Conservation (phyloP, 2,329 filamentous ascomycete genomes). For the Alternaria longipes region DNA sequence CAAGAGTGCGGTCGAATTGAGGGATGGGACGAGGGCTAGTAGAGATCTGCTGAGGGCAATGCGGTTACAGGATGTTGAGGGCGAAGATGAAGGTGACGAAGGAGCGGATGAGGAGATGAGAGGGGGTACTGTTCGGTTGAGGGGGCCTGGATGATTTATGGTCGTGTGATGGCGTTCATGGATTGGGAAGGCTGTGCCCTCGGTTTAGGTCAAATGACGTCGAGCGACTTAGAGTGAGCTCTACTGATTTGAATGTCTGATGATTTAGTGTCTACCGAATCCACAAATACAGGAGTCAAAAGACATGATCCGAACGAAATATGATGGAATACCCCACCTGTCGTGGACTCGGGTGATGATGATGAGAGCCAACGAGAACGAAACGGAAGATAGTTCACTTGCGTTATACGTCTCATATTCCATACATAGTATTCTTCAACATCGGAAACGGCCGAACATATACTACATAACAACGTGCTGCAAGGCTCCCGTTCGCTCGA, state of each 20-base stretch:
- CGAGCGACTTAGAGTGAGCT: background rate
- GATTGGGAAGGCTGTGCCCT: background rate
- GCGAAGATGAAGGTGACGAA: slow-evolving; percentile 12
- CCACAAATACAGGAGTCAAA: background rate
- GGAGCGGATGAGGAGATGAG: slow-evolving; percentile 11
- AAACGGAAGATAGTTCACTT: too few species aligned
- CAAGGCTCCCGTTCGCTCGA: background rate
- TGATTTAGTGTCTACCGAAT: background rate
- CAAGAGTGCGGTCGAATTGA: slow-evolving; percentile 42
- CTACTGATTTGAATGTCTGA: background rate
- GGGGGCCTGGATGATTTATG: background rate
- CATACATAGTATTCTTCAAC: background rate
- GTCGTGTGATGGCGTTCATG: background rate
- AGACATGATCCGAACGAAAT: background rate
- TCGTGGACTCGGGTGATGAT: background rate
- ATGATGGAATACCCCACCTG: background rate
- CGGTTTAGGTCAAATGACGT: background rate
- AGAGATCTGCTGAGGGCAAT: slow-evolving; percentile 45
- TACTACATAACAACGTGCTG: background rate
- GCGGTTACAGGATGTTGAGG: slow-evolving; percentile 39
- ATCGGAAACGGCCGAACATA: background rate
- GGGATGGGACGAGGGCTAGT: slow-evolving; percentile 41
- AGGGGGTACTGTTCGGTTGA: slow-evolving; percentile 19
- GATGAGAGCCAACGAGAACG: background rate
- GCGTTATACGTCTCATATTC: background rate